These are phyloP conservation scores for Talaromyces ruber DNA, from an alignment of 495 filamentous ascomycete species.

Conservation along the genomic window DNA sequence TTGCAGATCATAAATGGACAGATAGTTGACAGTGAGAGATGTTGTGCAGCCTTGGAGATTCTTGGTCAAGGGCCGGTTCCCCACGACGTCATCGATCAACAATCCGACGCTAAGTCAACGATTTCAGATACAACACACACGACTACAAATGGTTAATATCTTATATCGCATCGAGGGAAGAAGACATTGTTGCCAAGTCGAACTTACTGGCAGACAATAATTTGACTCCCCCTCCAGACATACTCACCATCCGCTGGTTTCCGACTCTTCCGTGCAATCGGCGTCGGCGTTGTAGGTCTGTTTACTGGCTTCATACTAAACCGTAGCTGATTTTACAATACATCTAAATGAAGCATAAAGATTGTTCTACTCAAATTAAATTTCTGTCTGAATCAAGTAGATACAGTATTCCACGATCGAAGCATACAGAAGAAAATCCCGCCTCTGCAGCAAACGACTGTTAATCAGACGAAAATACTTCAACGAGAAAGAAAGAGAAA, in stretches of 20 bases:
- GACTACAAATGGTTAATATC: neutral
- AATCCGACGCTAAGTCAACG: neutral
- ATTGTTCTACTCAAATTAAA: neutral
- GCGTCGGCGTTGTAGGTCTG: neutral
- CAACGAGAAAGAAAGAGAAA: neutral
- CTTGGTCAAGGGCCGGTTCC: neutral
- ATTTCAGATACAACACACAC: neutral
- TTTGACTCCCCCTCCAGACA: neutral
- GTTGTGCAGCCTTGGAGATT: neutral
- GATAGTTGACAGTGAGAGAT: neutral
- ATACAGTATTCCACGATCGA: neutral
- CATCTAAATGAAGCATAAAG: neutral
- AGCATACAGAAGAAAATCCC: neutral
- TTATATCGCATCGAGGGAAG: neutral
- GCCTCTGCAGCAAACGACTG: neutral
- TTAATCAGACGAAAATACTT: neutral
- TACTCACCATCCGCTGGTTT: neutral
- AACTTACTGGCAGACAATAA: neutral
- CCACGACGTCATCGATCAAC: neutral
- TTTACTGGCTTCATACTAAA: neutral
- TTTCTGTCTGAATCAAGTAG: neutral
- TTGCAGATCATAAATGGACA: neutral
- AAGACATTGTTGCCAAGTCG: neutral
- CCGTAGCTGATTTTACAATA: neutral
- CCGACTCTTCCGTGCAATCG: neutral